A percentile compares a stretch with the other conserved stretches of the same genome.
phyloP scores from a whole-genome alignment of 352 stramenopile genomes.

The Albugo laibachii region DNA sequence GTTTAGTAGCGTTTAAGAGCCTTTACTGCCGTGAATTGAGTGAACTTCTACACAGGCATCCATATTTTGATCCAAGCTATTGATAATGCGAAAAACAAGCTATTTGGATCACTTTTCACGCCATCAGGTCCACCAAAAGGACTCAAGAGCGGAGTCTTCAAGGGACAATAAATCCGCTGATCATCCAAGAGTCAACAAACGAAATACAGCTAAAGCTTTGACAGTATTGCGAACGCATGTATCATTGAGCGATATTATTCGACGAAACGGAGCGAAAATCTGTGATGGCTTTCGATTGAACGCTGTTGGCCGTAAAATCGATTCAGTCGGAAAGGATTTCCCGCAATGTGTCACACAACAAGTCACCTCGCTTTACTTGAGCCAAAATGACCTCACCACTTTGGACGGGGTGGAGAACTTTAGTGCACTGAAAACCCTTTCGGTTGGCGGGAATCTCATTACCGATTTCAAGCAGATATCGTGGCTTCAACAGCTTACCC shows the following conservation, averaged over 20 bases:
- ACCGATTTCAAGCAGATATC: slow-evolving; percentile 19
- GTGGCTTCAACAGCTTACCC: slow-evolving; percentile 14
- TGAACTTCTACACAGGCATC: no score
- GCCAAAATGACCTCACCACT: slow-evolving; percentile 41
- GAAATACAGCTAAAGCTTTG: no score
- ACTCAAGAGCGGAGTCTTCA: neutral
- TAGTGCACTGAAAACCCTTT: slow-evolving; percentile 27
- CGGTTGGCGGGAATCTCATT: slow-evolving; percentile 36
- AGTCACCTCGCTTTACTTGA: slow-evolving; percentile 52
- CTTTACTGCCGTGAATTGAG: no score
- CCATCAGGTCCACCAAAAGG: neutral
- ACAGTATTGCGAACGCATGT: no score
- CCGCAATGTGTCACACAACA: slow-evolving; percentile 15
- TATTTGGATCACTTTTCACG: neutral
- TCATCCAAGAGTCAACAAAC: no score
- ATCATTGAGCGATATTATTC: slow-evolving; percentile 35
- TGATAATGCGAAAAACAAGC: no score
- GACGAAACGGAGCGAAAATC: slow-evolving; percentile 41
- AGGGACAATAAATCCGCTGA: no score
- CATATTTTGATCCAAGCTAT: no score
- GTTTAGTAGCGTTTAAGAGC: no score
- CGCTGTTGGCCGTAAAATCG: slow-evolving; percentile 31
- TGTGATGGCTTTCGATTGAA: slow-evolving; percentile 63
- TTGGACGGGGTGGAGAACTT: slow-evolving; percentile 50
- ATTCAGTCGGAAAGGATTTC: slow-evolving; percentile 24